Percentiles rank a stretch among this genome's conserved stretches.
Conservation (phyloP, 345 rosid genomes). For the Cardiospermum halicacabum region DNA sequence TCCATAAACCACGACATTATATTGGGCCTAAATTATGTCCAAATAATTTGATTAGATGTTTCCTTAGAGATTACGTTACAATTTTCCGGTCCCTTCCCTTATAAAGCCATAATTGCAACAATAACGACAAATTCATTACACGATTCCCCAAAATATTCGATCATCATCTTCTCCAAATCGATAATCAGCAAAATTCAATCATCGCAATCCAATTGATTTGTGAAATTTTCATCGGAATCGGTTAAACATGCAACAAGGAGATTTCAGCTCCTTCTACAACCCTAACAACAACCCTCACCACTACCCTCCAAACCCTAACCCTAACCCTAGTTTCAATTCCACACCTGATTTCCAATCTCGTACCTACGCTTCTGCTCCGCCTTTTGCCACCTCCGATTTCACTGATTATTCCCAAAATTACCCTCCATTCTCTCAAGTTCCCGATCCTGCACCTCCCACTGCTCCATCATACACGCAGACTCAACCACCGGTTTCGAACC, state of each 20-base stretch:
- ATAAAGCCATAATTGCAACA: too few relatives aligned
- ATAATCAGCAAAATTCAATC: not conserved
- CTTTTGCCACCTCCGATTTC: constrained; percentile 55
- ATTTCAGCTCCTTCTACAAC: constrained; percentile 58
- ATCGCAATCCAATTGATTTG: constrained; percentile 6
- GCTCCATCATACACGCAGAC: constrained; percentile 59
- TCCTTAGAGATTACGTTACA: too few relatives aligned
- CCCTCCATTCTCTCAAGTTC: constrained; percentile 46
- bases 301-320: constrained; percentile 44
- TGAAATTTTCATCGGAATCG: not conserved
- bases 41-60: too few relatives aligned
- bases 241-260: constrained; percentile 66
- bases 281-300: constrained; percentile 46
- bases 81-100: too few relatives aligned
- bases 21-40: too few relatives aligned
- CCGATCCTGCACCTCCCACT: constrained; percentile 60
- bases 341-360: constrained; percentile 40
- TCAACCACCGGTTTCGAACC: constrained; percentile 27
- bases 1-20: too few relatives aligned
- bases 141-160: too few relatives aligned
- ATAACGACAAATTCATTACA: too few relatives aligned
- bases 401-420: constrained; percentile 44
- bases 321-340: constrained; percentile 28
- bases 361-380: constrained; percentile 85
- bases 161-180: not conserved